phyloP scores from a whole-genome alignment of 1,139 yeast species.

The Yamadazyma songkhlaensis region DNA sequence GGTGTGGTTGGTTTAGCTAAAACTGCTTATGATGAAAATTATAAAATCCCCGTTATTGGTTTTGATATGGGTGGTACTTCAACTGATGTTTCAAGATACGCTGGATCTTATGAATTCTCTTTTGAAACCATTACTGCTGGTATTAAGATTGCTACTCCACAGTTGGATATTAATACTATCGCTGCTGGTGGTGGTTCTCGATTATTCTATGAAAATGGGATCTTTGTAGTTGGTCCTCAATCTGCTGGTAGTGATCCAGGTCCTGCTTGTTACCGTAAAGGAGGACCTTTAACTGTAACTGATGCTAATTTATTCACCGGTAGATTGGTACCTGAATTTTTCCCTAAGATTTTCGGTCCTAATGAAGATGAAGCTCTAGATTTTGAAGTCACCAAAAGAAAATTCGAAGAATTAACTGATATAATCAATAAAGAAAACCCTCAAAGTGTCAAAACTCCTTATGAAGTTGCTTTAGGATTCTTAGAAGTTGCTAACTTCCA shows the following conservation, averaged over 20 bases:
- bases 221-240: constrained; percentile 55
- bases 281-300: constrained; percentile 55
- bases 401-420: constrained; percentile 39
- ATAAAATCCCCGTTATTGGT: constrained; percentile 46
- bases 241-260: constrained; percentile 59
- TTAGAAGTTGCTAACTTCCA: constrained; percentile 20
- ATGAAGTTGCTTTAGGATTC: constrained; percentile 21
- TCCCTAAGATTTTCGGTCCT: constrained; percentile 56
- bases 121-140: constrained; percentile 56
- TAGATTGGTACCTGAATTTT: constrained; percentile 45
- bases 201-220: constrained; percentile 46
- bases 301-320: constrained; percentile 55
- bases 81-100: constrained; percentile 50
- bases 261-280: constrained; percentile 57
- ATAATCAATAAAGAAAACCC: constrained; percentile 39
- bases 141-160: constrained; percentile 55
- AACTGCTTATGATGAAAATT: constrained; percentile 42
- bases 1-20: constrained; percentile 57
- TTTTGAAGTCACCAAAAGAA: constrained; percentile 30
- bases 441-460: constrained; percentile 19
- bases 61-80: constrained; percentile 65
- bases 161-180: constrained; percentile 54
- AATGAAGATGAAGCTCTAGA: constrained; percentile 48
- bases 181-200: constrained; percentile 64
- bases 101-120: constrained; percentile 47